Evolutionary conservation across 83 land plant species (phyloP).

Genomic region (Picea engelmannii): DNA sequence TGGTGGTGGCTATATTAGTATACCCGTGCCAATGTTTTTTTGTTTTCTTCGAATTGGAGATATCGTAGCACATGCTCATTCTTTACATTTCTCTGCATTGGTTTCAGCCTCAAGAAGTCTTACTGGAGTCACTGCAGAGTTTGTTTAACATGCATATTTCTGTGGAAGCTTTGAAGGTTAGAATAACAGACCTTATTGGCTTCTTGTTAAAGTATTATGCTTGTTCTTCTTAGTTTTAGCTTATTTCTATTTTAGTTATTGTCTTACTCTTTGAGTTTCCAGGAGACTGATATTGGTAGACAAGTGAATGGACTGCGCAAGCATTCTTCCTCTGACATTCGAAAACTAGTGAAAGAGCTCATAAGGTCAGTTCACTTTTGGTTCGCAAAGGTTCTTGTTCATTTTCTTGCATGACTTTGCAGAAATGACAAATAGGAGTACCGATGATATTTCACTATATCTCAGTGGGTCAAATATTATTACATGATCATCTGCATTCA

Average conservation of each 20-base stretch:
- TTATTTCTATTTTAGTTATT: conserved; percentile 3
- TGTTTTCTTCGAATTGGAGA: not conserved
- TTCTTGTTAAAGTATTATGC: not conserved
- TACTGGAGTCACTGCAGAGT: conserved; percentile 44
- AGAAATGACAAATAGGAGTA: conserved; percentile 6
- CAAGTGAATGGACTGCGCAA: conserved; percentile 59
- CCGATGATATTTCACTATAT: not conserved
- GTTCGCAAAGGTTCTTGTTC: not conserved
- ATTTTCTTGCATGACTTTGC: conserved; percentile 1
- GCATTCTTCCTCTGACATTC: conserved; percentile 55
- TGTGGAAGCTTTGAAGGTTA: conserved; percentile 56
- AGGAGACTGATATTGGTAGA: conserved; percentile 77
- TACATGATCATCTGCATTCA: not conserved
- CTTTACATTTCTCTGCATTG: conserved; percentile 1
- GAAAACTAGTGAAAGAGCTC: conserved; percentile 55
- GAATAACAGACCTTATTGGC: not conserved
- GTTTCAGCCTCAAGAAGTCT: conserved; percentile 33
- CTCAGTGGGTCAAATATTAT: not conserved
- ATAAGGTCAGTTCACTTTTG: conserved; percentile 47
- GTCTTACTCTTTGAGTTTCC: not conserved
- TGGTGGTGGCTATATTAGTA: not conserved
- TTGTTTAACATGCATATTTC: conserved; percentile 60
- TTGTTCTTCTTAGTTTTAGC: not conserved
- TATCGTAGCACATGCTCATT: conserved; percentile 1
- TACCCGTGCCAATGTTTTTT: not conserved